phyloP scores from a whole-genome alignment of 2,329 filamentous ascomycete species.

The Apiospora phragmitis region DNA sequence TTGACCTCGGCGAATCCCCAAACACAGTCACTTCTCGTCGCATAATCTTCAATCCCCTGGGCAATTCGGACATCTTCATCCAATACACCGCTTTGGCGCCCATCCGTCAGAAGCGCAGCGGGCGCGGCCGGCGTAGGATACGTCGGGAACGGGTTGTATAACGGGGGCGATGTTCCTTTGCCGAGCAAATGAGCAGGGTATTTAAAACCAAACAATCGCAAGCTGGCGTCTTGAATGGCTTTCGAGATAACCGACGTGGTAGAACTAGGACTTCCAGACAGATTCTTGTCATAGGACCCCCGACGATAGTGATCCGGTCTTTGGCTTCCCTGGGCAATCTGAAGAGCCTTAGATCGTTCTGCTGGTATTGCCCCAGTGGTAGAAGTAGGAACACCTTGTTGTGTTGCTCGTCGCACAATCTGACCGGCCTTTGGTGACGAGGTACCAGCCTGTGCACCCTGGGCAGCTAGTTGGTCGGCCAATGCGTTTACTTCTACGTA shows the following conservation, averaged over 20 bases:
- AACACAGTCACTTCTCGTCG: slow-evolving; percentile 91
- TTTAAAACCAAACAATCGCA: slow-evolving; percentile 70
- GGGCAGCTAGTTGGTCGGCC: slow-evolving; percentile 89
- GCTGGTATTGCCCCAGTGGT: slow-evolving; percentile 68
- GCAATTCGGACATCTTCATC: slow-evolving; percentile 82
- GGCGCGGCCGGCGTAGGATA: slow-evolving; percentile 71
- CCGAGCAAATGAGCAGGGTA: slow-evolving; percentile 62
- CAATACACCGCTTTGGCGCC: slow-evolving; percentile 57
- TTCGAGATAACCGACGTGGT: slow-evolving; percentile 92
- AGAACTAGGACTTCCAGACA: slow-evolving; percentile 70
- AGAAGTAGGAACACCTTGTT: slow-evolving; percentile 70
- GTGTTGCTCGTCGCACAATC: slow-evolving; percentile 75
- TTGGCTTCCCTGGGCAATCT: slow-evolving; percentile 68
- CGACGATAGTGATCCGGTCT: slow-evolving; percentile 71
- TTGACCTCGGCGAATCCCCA: slow-evolving; percentile 98
- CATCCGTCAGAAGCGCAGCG: slow-evolving; percentile 66
- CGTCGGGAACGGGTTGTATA: slow-evolving; percentile 80
- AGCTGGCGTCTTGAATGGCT: slow-evolving; percentile 89
- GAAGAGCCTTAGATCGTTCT: slow-evolving; percentile 69
- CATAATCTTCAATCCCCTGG: slow-evolving; percentile 85
- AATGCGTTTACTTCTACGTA: slow-evolving; percentile 96
- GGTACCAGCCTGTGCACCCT: slow-evolving; percentile 51
- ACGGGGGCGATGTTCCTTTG: slow-evolving; percentile 71
- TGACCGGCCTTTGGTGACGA: slow-evolving; percentile 58
- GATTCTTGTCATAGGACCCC: slow-evolving; percentile 74